Evolutionary conservation across 129 eudicot genomes (phyloP).

Genomic region (Centella asiatica): DNA sequence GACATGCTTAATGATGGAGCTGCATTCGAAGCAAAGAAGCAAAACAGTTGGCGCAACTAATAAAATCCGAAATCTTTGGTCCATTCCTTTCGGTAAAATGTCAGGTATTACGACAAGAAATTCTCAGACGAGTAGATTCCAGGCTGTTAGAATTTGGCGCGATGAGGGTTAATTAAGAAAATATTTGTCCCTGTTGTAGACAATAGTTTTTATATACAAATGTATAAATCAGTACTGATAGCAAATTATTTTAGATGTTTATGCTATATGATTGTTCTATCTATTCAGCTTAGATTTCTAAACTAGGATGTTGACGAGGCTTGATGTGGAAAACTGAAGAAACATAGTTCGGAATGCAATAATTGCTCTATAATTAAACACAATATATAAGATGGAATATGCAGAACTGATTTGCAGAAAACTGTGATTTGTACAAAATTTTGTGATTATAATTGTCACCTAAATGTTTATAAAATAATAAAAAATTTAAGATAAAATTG

Average conservation of each 20-base stretch:
- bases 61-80: background rate
- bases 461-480: too few species aligned
- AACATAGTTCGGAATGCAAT: too few species aligned
- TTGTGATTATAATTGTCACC: too few species aligned
- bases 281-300: too few species aligned
- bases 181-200: slow-evolving; percentile 22
- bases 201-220: slow-evolving; percentile 20
- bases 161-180: slow-evolving; percentile 20
- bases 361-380: too few species aligned
- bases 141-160: slow-evolving; percentile 1
- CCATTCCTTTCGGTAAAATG: background rate
- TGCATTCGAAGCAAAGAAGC: slow-evolving; percentile 75
- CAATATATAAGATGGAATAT: too few species aligned
- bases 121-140: background rate
- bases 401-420: too few species aligned
- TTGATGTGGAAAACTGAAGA: too few species aligned
- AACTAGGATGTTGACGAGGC: too few species aligned
- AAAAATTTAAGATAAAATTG: too few species aligned
- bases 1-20: slow-evolving; percentile 98
- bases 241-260: slow-evolving; percentile 17
- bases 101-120: background rate
- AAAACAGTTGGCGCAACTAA: slow-evolving; percentile 79
- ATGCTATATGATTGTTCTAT: slow-evolving; percentile 16
- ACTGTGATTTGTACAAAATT: too few species aligned
- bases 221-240: slow-evolving; percentile 28